Percentiles rank a stretch among this genome's conserved stretches.
Conservation (phyloP, 2,329 filamentous ascomycete species). For the Curvularia eragrostidis region DNA sequence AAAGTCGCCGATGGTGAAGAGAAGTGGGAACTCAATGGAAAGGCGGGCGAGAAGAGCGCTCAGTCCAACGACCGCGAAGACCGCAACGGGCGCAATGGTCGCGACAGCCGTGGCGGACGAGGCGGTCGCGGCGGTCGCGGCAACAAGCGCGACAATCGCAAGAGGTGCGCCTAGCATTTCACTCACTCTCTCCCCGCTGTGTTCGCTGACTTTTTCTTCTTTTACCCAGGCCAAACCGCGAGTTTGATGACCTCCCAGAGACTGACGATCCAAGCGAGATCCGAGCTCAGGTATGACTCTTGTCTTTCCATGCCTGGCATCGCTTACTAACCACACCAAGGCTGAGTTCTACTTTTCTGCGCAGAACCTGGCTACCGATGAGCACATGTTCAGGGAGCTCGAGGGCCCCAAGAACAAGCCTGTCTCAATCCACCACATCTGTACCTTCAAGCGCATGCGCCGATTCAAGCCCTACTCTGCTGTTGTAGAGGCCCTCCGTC, state of each 20-base stretch:
- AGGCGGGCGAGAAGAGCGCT: slow-evolving; percentile 23
- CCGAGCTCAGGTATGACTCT: slow-evolving; percentile 72
- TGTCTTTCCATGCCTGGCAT: neutral
- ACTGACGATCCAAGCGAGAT: slow-evolving; percentile 81
- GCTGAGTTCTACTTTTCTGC: slow-evolving; percentile 97
- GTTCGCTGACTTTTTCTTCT: slow-evolving; percentile 10
- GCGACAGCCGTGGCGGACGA: slow-evolving; percentile 21
- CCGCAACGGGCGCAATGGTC: slow-evolving; percentile 18
- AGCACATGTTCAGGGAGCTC: slow-evolving; percentile 81
- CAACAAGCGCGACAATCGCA: slow-evolving; percentile 28
- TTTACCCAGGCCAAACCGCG: slow-evolving; percentile 30
- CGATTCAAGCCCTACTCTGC: slow-evolving; percentile 88
- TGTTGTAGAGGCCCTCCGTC: slow-evolving; percentile 81
- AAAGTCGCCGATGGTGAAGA: slow-evolving; percentile 23
- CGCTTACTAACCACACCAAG: slow-evolving; percentile 54
- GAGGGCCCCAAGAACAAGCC: slow-evolving; percentile 82
- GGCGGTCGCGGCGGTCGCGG: slow-evolving; percentile 27
- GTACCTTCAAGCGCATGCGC: slow-evolving; percentile 93
- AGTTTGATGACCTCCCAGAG: slow-evolving; percentile 63
- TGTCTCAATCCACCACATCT: slow-evolving; percentile 77
- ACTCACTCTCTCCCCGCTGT: neutral
- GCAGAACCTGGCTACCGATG: slow-evolving; percentile 86
- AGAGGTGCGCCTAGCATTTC: slow-evolving; percentile 16
- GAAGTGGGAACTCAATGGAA: slow-evolving; percentile 27
- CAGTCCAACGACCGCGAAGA: slow-evolving; percentile 25